Evolutionary conservation across 768 basidiomycete species (phyloP), one percentile per base, ranked within the genome.

Genomic region (Mycena kentingensis): DNA sequence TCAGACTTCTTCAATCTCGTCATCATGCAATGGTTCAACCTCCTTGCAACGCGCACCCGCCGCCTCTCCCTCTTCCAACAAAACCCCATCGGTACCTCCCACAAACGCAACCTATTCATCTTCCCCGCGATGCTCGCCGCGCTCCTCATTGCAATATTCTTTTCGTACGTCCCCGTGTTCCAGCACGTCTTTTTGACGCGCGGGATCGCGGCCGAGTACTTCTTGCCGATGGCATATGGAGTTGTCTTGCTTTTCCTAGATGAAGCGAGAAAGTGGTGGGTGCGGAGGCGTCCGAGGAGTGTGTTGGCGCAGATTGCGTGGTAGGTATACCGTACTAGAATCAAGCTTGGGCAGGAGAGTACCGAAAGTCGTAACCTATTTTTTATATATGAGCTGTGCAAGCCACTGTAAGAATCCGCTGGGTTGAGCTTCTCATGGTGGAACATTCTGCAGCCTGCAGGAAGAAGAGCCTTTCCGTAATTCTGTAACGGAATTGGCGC

Each of bases 1-100:
- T 11, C 5, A 63, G 62, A 76, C 52, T 77, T 75, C 64, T 75
- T 77, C 61, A 75, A 77, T 16, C 66, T 82, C 5, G 73, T 82
- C 31, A 68, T 82, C 47, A 83, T 82, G 79, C 84, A 85, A 67
- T 82, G 77, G 75, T 80, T 79, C 31, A 83, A 81, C 57, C 70
- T 85, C 7, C 71, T 85, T 18, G 70, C 82, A 0, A 79, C 80
- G 0, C 77, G 84, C 19, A 79, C 80, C 8, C 76, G 84, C 21
- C 73, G 73, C 15, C 72, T 81, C 18, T 77, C 78, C 21, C 73
- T 84, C 31, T 72, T 85, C 67, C 77, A 81, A 55, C 78, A 80
- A 32, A 78, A 78, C 32, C 83, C 83, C 2, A 49, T 58, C 1
- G 59, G 60, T 11, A 49, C 59, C 2, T 42, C 54, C 1, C 26